phyloP scores from a whole-genome alignment of 805 yeast genomes.

The Nakazawaea sp. region DNA sequence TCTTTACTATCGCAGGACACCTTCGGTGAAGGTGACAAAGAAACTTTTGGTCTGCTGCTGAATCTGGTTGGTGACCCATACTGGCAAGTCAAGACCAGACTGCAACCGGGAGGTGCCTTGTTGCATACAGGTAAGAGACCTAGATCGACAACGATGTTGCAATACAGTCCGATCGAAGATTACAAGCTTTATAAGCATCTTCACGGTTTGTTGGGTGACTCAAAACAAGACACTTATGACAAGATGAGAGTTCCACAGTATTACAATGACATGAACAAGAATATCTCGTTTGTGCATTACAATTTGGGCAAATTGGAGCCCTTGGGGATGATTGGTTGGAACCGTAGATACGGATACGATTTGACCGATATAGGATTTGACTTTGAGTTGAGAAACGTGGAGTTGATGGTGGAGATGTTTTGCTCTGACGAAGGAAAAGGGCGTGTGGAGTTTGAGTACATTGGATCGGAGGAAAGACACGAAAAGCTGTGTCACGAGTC shows the following conservation, averaged over 20 bases:
- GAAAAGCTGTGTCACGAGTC: conserved; percentile 6
- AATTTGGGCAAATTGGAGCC: conserved; percentile 10
- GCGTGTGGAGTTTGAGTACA: conserved; percentile 1
- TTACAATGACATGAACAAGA: conserved; percentile 4
- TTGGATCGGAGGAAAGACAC: not conserved
- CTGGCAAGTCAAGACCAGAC: conserved; percentile 17
- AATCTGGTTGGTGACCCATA: conserved; percentile 36
- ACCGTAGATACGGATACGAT: conserved; percentile 9
- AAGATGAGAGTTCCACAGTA: conserved; percentile 8
- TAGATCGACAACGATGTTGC: conserved; percentile 13
- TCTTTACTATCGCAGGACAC: conserved; percentile 53
- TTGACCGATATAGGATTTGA: conserved; percentile 18
- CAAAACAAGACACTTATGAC: conserved; percentile 1
- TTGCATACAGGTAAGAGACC: conserved; percentile 11
- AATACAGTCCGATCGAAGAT: conserved; percentile 29
- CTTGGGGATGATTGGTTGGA: conserved; percentile 9
- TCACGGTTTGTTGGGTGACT: not conserved
- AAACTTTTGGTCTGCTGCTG: conserved; percentile 59
- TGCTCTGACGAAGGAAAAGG: conserved; percentile 11
- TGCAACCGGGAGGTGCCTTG: conserved; percentile 36
- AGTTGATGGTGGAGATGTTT: conserved; percentile 19
- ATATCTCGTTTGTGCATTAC: conserved; percentile 9
- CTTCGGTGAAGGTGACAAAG: conserved; percentile 68
- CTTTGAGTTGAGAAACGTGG: conserved; percentile 20
- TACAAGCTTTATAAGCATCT: conserved; percentile 16